Evolutionary conservation across 129 eudicot genomes (phyloP), one percentile per base, ranked within the genome.

Genomic region (Lactuca saligna): DNA sequence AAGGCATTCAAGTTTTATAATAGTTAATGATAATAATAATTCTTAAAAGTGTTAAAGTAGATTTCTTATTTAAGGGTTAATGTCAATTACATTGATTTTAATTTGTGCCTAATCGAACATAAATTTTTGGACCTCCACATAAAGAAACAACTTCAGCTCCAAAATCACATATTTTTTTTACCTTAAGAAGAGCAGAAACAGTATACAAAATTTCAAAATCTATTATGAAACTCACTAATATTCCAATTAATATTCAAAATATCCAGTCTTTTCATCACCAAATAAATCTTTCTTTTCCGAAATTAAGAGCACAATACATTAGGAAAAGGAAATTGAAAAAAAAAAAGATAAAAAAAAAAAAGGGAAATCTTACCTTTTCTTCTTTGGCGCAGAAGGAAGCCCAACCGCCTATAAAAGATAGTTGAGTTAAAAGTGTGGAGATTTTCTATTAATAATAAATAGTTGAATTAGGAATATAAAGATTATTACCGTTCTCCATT

Each of bases 101-200:
- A 25, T 25, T 63, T 83, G 96, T 83, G 66, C 99, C 99, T 71
- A 89, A 76, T 71, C 63, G 84, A 81, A 93, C 74, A 2, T 88
- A 85, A 65, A 93, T 93, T 50, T 50, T 59, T 38, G 99, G 99
- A 72, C 97, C 97, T 70, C 97, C 97, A 80, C 99, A 93, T 11
- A 89, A 8, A 56, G 82, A 87, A 54, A 89, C 90, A 31, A 97
- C 90, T 78, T 89, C 95, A 1, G 97, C 90, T 78, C 99, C 97
- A 25, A 25, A 25, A 25, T 25, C 29, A 25, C 29, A 25, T 25
- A 25, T 25, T 25, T 25, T 25, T 25, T 25, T 57, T 4, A 73
- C 48, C 58, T 75, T 33, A 15, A 56, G 59, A 32, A 54, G 11
- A 56, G 53, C 32, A 57, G 17, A 15, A 41, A 59, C n/a, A 68